These are phyloP conservation scores for Hymenoscyphus infarciens DNA, from an alignment of 2,329 filamentous ascomycete genomes.

Conservation along the genomic window DNA sequence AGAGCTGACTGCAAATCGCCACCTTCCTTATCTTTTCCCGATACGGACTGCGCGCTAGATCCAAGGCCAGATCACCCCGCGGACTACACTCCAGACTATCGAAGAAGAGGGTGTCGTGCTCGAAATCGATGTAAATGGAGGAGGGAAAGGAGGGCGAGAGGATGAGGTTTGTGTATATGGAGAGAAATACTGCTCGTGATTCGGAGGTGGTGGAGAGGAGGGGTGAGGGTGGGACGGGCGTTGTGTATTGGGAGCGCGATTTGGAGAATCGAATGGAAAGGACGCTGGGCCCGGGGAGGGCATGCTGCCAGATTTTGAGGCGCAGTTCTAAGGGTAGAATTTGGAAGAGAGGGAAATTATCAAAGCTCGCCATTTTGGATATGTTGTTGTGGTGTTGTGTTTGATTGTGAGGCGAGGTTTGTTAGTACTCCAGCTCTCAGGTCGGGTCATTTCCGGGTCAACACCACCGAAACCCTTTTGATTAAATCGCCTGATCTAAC, in stretches of 20 bases:
- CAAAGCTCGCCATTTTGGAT: constrained; percentile 1
- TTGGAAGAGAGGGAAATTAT: constrained; percentile 22
- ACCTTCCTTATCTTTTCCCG: constrained; percentile 22
- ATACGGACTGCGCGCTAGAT: constrained; percentile 25
- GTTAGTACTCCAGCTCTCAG: not conserved
- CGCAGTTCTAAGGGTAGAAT: constrained; percentile 29
- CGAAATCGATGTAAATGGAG: constrained; percentile 28
- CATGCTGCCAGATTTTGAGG: constrained; percentile 27
- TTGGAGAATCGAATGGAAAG: constrained; percentile 27
- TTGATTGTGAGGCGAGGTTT: not conserved
- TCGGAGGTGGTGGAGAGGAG: constrained; percentile 25
- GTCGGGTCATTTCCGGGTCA: no score
- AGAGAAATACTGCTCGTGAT: constrained; percentile 26
- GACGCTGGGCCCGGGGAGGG: constrained; percentile 22
- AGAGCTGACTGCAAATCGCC: constrained; percentile 28
- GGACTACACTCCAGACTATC: constrained; percentile 30
- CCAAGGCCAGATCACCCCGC: constrained; percentile 28
- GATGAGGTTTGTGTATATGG: constrained; percentile 24
- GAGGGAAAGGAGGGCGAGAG: constrained; percentile 25
- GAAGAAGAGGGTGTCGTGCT: constrained; percentile 30
- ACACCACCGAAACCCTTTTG: no score
- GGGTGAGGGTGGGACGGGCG: constrained; percentile 15
- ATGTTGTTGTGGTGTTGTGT: constrained; percentile 2
- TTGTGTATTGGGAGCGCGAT: constrained; percentile 19
- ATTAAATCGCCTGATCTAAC: no score